Base-by-base conservation (phyloP, 192 early-diverging fungal genomes). In the Pilobolus umbonatus region DNA sequence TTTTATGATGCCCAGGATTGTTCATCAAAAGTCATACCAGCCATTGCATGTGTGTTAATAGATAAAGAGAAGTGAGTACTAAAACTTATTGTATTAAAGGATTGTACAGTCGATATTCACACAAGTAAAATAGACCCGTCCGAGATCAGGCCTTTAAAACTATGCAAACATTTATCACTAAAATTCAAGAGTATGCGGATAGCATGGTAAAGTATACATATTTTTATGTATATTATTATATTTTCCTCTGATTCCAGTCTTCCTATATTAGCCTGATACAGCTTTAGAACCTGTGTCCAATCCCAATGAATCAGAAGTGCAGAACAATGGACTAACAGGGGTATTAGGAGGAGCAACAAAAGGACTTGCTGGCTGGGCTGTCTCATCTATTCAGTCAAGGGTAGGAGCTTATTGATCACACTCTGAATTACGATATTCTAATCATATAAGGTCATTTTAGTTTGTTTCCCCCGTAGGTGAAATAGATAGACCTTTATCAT, bases 361-460 rank as follows among this genome's bases (percentile, higher is more conserved):
- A 52, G 85, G 86, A 25, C 92, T 92, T 88, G 84, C 87, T 40
- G 88, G 87, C 5, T 94, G 94, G 94, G 94, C 94, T 0, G 85
- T 93, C 4, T 89, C 89, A 4, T 90, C 88, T 10, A 69, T 90
- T 42, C 80, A 85, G 15, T 86, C 76, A 29, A 75, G 73, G 35
- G 72, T 82, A 31, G 65, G 54, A 56, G n/a, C n/a, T n/a, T 34
- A 48, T 59, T 1, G 56, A 54, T 43, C 55, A 62, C 22, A 57
- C 65, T 9, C 61, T 60, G 22, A 36, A 22, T 25, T 46, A 15
- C 64, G 51, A 3, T 56, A 55, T 25, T 31, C 44, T 51, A 49
- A 17, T 48, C 57, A 43, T 38, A 61, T 63, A 47, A 25, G 4
- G 3, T 61, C 34, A 19, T 32, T 24, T 22, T 72, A 73, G 55